phyloP scores from a whole-genome alignment of 1,139 yeast genomes.

The Debaryomycetaceae sp. region DNA sequence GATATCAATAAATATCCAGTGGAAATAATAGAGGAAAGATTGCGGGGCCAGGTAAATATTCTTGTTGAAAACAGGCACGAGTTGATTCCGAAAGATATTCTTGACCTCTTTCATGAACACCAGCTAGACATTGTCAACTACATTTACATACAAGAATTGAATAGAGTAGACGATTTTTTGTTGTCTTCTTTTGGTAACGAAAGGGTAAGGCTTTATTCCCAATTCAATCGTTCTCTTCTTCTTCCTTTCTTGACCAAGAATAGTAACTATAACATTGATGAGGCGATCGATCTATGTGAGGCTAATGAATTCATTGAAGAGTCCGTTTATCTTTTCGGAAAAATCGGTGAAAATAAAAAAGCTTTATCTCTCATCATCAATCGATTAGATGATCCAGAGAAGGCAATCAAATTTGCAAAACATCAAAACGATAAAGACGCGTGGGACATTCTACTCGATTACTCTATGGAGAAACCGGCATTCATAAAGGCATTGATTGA shows the following conservation, averaged over 20 bases:
- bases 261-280: slow-evolving; percentile 63
- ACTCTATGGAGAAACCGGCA: slow-evolving; percentile 67
- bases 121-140: slow-evolving; percentile 55
- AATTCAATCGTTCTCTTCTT: slow-evolving; percentile 51
- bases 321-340: slow-evolving; percentile 76
- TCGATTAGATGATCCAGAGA: slow-evolving; percentile 69
- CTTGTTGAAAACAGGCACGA: slow-evolving; percentile 68
- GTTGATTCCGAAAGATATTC: slow-evolving; percentile 48
- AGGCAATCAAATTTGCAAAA: slow-evolving; percentile 80
- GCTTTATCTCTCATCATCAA: slow-evolving; percentile 78
- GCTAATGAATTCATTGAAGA: slow-evolving; percentile 54
- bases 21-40: slow-evolving; percentile 32
- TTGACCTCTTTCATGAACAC: slow-evolving; percentile 42
- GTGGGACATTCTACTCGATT: slow-evolving; percentile 73
- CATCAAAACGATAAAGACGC: slow-evolving; percentile 68
- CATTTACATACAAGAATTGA: slow-evolving; percentile 55
- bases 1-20: slow-evolving; percentile 39
- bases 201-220: slow-evolving; percentile 61
- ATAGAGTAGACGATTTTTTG: slow-evolving; percentile 50
- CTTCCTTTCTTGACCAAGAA: slow-evolving; percentile 44
- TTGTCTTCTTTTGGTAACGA: slow-evolving; percentile 61
- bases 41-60: slow-evolving; percentile 48
- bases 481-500: slow-evolving; percentile 75
- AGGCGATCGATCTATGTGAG: slow-evolving; percentile 66
- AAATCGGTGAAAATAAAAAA: slow-evolving; percentile 72